Evolutionary conservation across 2,329 filamentous ascomycete genomes (phyloP).

Genomic region (Furcasterigmium furcatum): DNA sequence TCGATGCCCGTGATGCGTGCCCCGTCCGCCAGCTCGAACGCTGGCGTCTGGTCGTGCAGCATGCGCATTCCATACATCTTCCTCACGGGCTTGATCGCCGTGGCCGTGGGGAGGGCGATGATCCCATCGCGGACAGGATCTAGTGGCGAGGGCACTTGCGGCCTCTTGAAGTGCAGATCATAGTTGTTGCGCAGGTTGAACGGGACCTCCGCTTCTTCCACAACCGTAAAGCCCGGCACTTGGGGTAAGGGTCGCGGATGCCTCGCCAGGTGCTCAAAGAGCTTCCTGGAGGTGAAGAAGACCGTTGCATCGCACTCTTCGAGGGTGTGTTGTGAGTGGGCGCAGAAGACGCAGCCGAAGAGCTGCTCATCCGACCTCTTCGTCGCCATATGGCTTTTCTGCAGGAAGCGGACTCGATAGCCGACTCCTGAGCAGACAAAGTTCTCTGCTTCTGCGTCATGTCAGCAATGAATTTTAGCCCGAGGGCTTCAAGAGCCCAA

Average conservation of each 20-base stretch:
- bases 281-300: conserved; percentile 49
- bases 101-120: conserved; percentile 36
- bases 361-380: conserved; percentile 48
- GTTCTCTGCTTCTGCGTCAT: conserved; percentile 39
- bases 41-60: conserved; percentile 39
- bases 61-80: conserved; percentile 42
- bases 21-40: conserved; percentile 43
- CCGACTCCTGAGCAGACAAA: conserved; percentile 40
- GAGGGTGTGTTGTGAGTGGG: conserved; percentile 43
- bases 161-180: conserved; percentile 45
- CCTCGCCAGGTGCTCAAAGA: conserved; percentile 50
- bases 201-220: conserved; percentile 41
- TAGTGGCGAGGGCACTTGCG: conserved; percentile 36
- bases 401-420: conserved; percentile 52
- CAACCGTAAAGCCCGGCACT: conserved; percentile 43
- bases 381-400: conserved; percentile 51
- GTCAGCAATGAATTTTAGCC: neutral
- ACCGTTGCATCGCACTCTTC: conserved; percentile 55
- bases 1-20: conserved; percentile 47
- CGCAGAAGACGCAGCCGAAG: conserved; percentile 54
- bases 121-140: conserved; percentile 36
- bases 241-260: conserved; percentile 51
- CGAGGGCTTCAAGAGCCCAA: neutral
- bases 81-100: conserved; percentile 44
- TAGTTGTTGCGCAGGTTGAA: conserved; percentile 42